Base-by-base conservation (phyloP, 768 basidiomycete genomes). In the Thelephora ganbajun region DNA sequence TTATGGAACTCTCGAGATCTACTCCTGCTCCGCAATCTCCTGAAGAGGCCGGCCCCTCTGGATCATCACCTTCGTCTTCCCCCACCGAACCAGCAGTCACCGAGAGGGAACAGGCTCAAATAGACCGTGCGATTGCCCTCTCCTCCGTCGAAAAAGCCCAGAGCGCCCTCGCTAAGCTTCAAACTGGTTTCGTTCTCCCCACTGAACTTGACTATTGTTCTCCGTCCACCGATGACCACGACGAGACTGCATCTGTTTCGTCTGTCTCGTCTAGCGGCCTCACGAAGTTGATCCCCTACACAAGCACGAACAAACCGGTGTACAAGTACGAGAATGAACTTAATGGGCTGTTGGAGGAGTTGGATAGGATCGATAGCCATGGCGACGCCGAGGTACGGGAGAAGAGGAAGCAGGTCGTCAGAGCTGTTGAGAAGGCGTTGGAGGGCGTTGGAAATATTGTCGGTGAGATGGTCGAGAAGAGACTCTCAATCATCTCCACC, bases 271-370 rank as follows among this genome's bases (percentile, higher is more conserved):
- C 35, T 5, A 30, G 26, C 26, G 48, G 45, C 37, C 26, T 45
- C 33, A 26, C 16, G 42, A 26, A 33, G 20, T n/a, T 26, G 22
- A 33, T 43, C n/a, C 33, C 74, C 3, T 83, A 73, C 66, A 76
- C 74, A 22, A 54, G 73, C 9, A 62, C 58, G 43, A 86, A 84
- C 58, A 71, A 74, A 22, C 71, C 76, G 0, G 63, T 85, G 35
- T 77, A 77, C 47, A 71, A 68, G 51, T 79, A 81, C 61, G 74
- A 79, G 53, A 71, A 83, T 53, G 69, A 72, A 16, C 62, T 85
- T n/a, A 68, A 68, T 45, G 62, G 67, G 35, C 66, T 87, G 20
- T 61, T 87, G 16, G 56, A 66, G 11, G 65, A 69, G 50, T 66
- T 85, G 20, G 83, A 86, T 54, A 69, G 66, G 0, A 67, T 86